phyloP scores from a whole-genome alignment of 2,329 filamentous ascomycete species.

The Colletotrichum zoysiae region DNA sequence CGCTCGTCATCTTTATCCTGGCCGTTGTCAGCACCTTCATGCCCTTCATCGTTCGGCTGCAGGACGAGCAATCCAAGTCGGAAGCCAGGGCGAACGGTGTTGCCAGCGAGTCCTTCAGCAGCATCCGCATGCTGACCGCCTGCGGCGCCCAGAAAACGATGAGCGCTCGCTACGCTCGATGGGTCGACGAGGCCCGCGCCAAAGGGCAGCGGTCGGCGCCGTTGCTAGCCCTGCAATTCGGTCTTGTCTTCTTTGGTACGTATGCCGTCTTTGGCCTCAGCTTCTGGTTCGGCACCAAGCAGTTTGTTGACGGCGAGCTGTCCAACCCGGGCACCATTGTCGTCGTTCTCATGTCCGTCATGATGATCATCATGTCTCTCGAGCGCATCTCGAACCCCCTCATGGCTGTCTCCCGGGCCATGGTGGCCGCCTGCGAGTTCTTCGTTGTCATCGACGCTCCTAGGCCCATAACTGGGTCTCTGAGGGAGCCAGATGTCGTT shows the following conservation, averaged over 20 bases:
- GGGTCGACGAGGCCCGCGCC: constrained; percentile 65
- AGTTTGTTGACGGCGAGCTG: not conserved
- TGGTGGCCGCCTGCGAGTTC: constrained; percentile 69
- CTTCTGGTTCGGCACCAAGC: constrained; percentile 73
- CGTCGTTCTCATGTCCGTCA: constrained; percentile 67
- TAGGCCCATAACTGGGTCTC: constrained; percentile 50
- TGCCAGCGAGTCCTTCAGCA: constrained; percentile 71
- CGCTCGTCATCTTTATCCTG: constrained; percentile 67
- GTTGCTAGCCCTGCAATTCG: constrained; percentile 65
- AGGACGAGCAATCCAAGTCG: constrained; percentile 60
- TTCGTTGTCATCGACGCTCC: constrained; percentile 67
- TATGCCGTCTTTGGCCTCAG: constrained; percentile 66
- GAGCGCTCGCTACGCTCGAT: constrained; percentile 64
- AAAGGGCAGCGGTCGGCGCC: constrained; percentile 64
- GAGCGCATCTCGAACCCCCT: constrained; percentile 69
- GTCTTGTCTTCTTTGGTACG: constrained; percentile 67
- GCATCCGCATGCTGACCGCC: constrained; percentile 72
- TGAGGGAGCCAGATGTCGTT: constrained; percentile 53
- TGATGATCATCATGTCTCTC: constrained; percentile 69
- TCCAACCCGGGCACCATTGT: constrained; percentile 35
- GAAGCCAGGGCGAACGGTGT: constrained; percentile 70
- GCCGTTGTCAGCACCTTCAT: constrained; percentile 62
- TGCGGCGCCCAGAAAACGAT: constrained; percentile 71
- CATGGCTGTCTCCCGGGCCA: constrained; percentile 68
- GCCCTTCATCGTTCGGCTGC: constrained; percentile 68